Evolutionary conservation across 768 basidiomycete species (phyloP).

Genomic region (Leccinum truebloodii): DNA sequence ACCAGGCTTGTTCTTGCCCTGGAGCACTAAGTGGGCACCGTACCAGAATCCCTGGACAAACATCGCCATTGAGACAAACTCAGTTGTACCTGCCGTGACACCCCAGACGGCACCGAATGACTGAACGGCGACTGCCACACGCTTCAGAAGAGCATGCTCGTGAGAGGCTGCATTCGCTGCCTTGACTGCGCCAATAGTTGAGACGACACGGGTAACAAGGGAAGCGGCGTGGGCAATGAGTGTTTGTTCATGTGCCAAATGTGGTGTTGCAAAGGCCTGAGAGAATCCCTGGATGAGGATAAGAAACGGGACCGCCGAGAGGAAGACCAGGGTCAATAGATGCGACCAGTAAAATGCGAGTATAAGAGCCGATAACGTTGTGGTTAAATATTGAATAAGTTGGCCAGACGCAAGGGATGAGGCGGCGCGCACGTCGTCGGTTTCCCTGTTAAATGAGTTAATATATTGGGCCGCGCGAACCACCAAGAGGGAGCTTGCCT

Average conservation of each 20-base stretch:
- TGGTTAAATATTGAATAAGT: conserved; percentile 78
- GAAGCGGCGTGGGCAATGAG: conserved; percentile 74
- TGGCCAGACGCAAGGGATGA: conserved; percentile 78
- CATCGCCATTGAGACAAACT: conserved; percentile 87
- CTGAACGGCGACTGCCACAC: conserved; percentile 48
- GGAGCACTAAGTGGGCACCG: conserved; percentile 77
- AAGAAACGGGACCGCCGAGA: conserved; percentile 84
- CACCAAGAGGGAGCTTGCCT: conserved; percentile 44
- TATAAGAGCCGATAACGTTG: conserved; percentile 73
- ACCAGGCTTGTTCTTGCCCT: conserved; percentile 66
- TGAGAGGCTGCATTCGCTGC: conserved; percentile 77
- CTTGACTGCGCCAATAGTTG: conserved; percentile 87
- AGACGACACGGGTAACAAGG: conserved; percentile 72
- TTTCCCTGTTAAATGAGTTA: conserved; percentile 61
- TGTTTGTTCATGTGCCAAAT: conserved; percentile 64
- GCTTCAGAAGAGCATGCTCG: conserved; percentile 52
- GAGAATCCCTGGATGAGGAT: conserved; percentile 75
- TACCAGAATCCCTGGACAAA: conserved; percentile 99
- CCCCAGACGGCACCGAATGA: conserved; percentile 77
- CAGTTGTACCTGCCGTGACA: conserved; percentile 59
- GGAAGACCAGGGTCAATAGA: conserved; percentile 87
- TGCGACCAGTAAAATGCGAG: conserved; percentile 83
- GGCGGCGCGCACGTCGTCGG: conserved; percentile 88
- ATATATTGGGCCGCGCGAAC: background rate
- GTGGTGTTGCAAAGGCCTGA: conserved; percentile 66